phyloP scores from a whole-genome alignment of 352 stramenopile genomes.

The Pythium guiyangense region DNA sequence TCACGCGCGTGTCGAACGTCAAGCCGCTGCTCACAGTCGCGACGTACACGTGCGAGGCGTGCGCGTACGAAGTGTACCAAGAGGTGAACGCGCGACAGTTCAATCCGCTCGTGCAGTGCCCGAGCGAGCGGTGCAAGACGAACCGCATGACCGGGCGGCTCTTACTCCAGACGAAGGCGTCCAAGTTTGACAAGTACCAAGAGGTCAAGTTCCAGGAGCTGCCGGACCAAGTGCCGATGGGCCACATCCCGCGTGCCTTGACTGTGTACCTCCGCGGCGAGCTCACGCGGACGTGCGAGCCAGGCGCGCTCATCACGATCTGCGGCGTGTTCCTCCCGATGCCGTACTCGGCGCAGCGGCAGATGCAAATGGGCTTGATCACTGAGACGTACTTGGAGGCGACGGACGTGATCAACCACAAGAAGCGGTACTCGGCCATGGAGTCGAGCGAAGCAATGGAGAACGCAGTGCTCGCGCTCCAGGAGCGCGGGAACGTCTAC shows the following conservation, averaged over 20 bases:
- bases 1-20: slow-evolving; percentile 97
- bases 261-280: slow-evolving; percentile 92
- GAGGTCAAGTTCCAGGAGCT: slow-evolving; percentile 97
- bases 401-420: slow-evolving; percentile 95
- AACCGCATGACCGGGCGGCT: slow-evolving; percentile 81
- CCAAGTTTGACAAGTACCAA: slow-evolving; percentile 99
- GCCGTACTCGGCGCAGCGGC: slow-evolving; percentile 89
- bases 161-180: slow-evolving; percentile 95
- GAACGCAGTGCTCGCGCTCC: slow-evolving; percentile 58
- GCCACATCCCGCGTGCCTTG: slow-evolving; percentile 94
- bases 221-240: slow-evolving; percentile 95
- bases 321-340: slow-evolving; percentile 95
- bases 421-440: slow-evolving; percentile 96
- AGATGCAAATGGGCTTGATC: slow-evolving; percentile 96
- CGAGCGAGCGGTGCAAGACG: slow-evolving; percentile 82
- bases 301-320: slow-evolving; percentile 96
- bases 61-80: slow-evolving; percentile 97
- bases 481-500: slow-evolving; percentile 86
- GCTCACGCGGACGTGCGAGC: slow-evolving; percentile 90
- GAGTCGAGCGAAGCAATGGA: slow-evolving; percentile 85
- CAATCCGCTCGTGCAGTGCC: slow-evolving; percentile 91
- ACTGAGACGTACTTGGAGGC: slow-evolving; percentile 97
- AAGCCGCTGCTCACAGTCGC: slow-evolving; percentile 96
- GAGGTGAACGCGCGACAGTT: slow-evolving; percentile 93
- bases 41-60: slow-evolving; percentile 97